These are phyloP conservation scores for Saccharomycopsis phalli DNA, from an alignment of 1,139 yeast genomes.

Conservation along the genomic window DNA sequence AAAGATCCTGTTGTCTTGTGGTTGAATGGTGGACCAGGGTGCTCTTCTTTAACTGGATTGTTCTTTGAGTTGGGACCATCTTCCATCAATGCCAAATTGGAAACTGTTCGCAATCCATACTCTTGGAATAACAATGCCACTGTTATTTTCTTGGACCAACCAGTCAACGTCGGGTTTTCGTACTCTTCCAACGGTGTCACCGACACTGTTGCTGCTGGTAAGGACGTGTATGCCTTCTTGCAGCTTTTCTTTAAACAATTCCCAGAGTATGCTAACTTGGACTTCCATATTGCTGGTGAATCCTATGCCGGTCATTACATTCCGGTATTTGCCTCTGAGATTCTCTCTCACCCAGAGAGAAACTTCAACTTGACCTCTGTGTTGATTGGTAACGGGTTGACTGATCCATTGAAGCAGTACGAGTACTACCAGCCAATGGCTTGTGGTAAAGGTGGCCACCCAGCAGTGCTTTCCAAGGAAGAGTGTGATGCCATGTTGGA, in stretches of 20 bases:
- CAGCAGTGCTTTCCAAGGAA: constrained; percentile 67
- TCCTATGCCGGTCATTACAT: constrained; percentile 98
- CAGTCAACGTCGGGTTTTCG: constrained; percentile 89
- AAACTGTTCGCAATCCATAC: constrained; percentile 67
- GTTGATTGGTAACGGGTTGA: constrained; percentile 91
- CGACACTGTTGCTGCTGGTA: constrained; percentile 80
- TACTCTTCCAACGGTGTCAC: constrained; percentile 57
- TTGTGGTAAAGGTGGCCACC: constrained; percentile 88
- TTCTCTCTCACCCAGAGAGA: constrained; percentile 60
- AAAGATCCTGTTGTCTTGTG: constrained; percentile 81
- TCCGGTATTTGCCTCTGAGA: constrained; percentile 87
- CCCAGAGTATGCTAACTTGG: constrained; percentile 65
- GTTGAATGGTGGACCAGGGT: constrained; percentile 91
- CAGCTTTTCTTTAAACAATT: constrained; percentile 84
- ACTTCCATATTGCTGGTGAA: constrained; percentile 96
- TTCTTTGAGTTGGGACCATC: constrained; percentile 90
- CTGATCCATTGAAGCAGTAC: constrained; percentile 86
- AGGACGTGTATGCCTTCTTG: constrained; percentile 87
- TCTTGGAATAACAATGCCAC: constrained; percentile 89
- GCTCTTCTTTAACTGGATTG: constrained; percentile 84
- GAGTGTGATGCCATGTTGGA: constrained; percentile 72
- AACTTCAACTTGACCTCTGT: constrained; percentile 85
- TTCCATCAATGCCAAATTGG: constrained; percentile 52
- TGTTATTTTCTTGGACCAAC: constrained; percentile 89
- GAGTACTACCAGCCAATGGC: constrained; percentile 95